These are phyloP conservation scores for Chara braunii DNA, from an alignment of 139 green algal species.

Conservation along the genomic window DNA sequence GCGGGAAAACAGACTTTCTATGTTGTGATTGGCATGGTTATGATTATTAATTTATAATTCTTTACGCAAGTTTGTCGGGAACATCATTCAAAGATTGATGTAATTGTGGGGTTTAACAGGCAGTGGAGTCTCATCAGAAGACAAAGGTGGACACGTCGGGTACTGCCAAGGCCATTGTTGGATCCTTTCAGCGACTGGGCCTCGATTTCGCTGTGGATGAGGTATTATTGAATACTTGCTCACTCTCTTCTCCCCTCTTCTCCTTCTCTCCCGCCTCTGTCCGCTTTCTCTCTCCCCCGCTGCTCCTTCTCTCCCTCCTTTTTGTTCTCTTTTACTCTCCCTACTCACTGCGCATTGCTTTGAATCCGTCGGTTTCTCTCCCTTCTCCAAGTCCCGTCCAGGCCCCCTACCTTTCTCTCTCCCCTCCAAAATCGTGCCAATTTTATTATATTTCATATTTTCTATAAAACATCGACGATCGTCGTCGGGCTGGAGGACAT, in stretches of 20 bases:
- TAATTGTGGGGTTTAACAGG: too few species aligned
- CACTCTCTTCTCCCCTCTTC: background rate
- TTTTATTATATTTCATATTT: too few species aligned
- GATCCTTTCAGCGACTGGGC: slow-evolving; percentile 78
- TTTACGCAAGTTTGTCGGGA: too few species aligned
- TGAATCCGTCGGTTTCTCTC: background rate
- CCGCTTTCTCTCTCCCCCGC: background rate
- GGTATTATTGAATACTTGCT: slow-evolving; percentile 7
- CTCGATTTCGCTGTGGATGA: slow-evolving; percentile 57
- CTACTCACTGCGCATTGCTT: slow-evolving; percentile 5
- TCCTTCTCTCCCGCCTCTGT: slow-evolving; percentile 6
- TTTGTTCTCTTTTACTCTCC: background rate
- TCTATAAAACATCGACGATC: too few species aligned
- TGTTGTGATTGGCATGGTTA: too few species aligned
- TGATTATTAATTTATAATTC: too few species aligned
- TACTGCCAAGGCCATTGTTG: slow-evolving; percentile 84
- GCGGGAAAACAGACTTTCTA: too few species aligned
- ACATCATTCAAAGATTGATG: too few species aligned
- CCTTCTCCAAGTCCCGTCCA: too few species aligned
- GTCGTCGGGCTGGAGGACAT: too few species aligned
- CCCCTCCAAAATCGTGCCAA: too few species aligned
- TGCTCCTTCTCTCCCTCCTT: slow-evolving; percentile 3
- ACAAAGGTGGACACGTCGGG: slow-evolving; percentile 89
- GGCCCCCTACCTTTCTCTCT: too few species aligned
- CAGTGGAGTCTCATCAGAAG: slow-evolving; percentile 92